Percentiles rank a stretch among this genome's conserved stretches.
Evolutionary conservation across 257 asterid species (phyloP).

Genomic region (Rubia yunnanensis): DNA sequence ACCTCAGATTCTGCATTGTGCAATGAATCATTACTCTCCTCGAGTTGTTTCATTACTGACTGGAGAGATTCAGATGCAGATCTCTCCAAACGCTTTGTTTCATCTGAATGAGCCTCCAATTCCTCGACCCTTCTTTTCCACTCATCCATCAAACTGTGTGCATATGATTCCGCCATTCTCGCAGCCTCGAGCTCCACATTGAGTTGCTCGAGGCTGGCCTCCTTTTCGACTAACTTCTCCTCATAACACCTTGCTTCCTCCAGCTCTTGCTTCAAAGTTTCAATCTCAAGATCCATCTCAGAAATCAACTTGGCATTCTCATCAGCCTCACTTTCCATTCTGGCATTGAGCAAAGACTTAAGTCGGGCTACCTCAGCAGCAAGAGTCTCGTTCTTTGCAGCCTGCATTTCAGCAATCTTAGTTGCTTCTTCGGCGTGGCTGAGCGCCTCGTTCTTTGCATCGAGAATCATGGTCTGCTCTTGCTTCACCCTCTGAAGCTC

Average conservation of each 20-base stretch:
- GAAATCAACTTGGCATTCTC: slow-evolving; percentile 49
- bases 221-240: slow-evolving; percentile 56
- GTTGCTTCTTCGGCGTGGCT: slow-evolving; percentile 75
- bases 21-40: slow-evolving; percentile 64
- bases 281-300: slow-evolving; percentile 54
- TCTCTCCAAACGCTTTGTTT: slow-evolving; percentile 74
- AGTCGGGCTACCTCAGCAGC: slow-evolving; percentile 66
- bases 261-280: slow-evolving; percentile 50
- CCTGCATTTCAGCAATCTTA: slow-evolving; percentile 60
- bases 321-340: slow-evolving; percentile 37
- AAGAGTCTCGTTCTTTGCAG: slow-evolving; percentile 55
- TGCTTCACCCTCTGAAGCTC: slow-evolving; percentile 72
- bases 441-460: slow-evolving; percentile 76
- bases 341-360: slow-evolving; percentile 57
- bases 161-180: slow-evolving; percentile 66
- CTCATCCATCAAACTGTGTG: slow-evolving; percentile 61
- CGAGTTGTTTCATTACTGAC: slow-evolving; percentile 75
- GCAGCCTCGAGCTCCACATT: slow-evolving; percentile 88
- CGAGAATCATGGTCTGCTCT: slow-evolving; percentile 47
- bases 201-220: slow-evolving; percentile 62
- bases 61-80: slow-evolving; percentile 76
- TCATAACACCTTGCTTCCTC: slow-evolving; percentile 40
- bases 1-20: slow-evolving; percentile 69
- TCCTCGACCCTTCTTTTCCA: slow-evolving; percentile 63
- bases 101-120: slow-evolving; percentile 47